phyloP scores from a whole-genome alignment of 2,329 filamentous ascomycete genomes.

The Helicocarpus griseus region DNA sequence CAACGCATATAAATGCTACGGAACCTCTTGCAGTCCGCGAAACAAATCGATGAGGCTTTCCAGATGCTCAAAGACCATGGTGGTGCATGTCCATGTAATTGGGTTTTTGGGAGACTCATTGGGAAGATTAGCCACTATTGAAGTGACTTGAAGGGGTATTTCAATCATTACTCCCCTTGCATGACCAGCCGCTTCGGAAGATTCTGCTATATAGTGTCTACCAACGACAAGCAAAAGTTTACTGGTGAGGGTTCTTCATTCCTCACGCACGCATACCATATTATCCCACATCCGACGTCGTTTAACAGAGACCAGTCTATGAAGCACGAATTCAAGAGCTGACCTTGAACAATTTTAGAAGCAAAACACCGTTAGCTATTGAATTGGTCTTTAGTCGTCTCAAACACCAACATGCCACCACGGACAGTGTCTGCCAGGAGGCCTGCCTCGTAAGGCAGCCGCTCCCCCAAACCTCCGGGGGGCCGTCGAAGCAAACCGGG shows the following conservation, averaged over 20 bases:
- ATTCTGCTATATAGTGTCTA: not conserved
- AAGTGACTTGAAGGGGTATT: not conserved
- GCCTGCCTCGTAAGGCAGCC: too few relatives aligned
- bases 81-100: slow-evolving; percentile 5
- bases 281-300: not conserved
- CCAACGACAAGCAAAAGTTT: not conserved
- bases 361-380: not conserved
- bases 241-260: not conserved
- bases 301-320: not conserved
- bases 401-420: not conserved
- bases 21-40: slow-evolving; percentile 7
- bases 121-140: slow-evolving; percentile 5
- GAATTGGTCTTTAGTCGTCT: not conserved
- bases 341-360: not conserved
- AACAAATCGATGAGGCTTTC: slow-evolving; percentile 1
- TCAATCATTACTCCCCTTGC: not conserved
- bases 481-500: too few relatives aligned
- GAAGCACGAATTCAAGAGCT: not conserved
- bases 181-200: not conserved
- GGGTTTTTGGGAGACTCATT: slow-evolving; percentile 1
- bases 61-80: slow-evolving; percentile 5
- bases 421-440: too few relatives aligned
- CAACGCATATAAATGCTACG: slow-evolving; percentile 7
- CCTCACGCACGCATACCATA: not conserved
- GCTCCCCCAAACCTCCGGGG: too few relatives aligned